Conservation (phyloP, 805 yeast species). For the Saccharomycopsis sp. region DNA sequence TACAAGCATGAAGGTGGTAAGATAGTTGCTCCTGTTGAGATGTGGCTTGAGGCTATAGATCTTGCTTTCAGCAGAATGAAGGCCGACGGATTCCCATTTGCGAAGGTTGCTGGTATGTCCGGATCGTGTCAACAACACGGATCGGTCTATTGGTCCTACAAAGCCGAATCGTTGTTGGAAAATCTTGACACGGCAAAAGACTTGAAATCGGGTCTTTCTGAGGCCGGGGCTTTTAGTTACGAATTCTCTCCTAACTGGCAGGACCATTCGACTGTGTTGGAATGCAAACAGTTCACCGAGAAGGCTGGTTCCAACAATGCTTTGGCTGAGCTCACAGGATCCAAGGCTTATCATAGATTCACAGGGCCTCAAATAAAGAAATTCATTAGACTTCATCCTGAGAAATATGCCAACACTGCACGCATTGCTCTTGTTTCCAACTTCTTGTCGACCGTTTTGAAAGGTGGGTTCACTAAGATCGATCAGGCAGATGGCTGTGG, state of each 20-base stretch:
- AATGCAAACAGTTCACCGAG: constrained; percentile 54
- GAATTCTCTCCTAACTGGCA: constrained; percentile 87
- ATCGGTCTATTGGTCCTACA: constrained; percentile 68
- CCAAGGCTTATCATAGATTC: constrained; percentile 82
- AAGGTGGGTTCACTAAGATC: constrained; percentile 55
- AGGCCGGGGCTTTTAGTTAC: constrained; percentile 49
- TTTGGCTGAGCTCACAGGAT: constrained; percentile 70
- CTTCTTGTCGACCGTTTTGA: constrained; percentile 64
- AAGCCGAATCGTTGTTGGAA: constrained; percentile 38
- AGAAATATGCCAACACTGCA: constrained; percentile 47
- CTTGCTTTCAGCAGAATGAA: constrained; percentile 48
- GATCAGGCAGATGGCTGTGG: constrained; percentile 92
- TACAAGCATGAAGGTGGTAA: constrained; percentile 38
- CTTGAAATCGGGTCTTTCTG: constrained; percentile 41
- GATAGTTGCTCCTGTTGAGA: constrained; percentile 72
- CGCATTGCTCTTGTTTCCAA: constrained; percentile 72
- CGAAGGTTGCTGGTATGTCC: constrained; percentile 54
- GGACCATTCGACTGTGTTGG: constrained; percentile 78
- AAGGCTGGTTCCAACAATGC: constrained; percentile 44
- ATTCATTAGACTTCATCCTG: constrained; percentile 46
- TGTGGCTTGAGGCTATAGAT: constrained; percentile 87
- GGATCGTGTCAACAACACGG: constrained; percentile 96
- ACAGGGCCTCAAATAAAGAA: constrained; percentile 90
- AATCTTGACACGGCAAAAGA: constrained; percentile 30
- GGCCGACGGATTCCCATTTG: constrained; percentile 48